Base-by-base conservation (phyloP, 2,329 filamentous ascomycete genomes). In the Pseudogymnoascus sp. region DNA sequence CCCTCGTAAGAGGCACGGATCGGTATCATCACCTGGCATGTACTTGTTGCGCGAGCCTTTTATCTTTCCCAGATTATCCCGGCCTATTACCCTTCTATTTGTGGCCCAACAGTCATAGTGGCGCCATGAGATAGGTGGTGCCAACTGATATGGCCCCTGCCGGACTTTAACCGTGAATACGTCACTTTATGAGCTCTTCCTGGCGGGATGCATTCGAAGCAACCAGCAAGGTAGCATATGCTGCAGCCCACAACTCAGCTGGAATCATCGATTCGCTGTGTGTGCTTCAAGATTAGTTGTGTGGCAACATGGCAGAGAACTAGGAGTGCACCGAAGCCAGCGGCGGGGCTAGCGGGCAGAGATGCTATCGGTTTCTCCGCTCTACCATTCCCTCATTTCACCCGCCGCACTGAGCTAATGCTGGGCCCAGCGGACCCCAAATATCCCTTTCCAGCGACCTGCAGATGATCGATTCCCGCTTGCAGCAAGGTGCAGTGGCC, bases 401-500 rank as follows among this genome's bases (percentile, higher is more conserved):
- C 25, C 46, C 46, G 25, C 25, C 25, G 25, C n/a, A n/a, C 50
- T 56, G 28, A 34, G 7, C 28, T 10, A 56, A 34, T 56, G 50
- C 50, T 56, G 50, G 18, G 28, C 50, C 16, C 25, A 31, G 46
- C 50, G 28, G 25, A 5, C 28, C 50, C 50, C 50, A 34, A 56
- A 34, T 56, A 34, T 56, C 50, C 50, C 11, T 34, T 34, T 34
- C n/a, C 28, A 56, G 50, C 50, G 50, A 56, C 50, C 50, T 56
- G 28, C 50, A 56, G 50, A 4, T 56, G 25, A 34, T 56, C 50
- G 50, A 56, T 56, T 56, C 50, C 50, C 50, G 50, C 50, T 56
- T 56, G 50, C 25, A 56, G 50, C 50, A 56, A 34, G n/a, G 28
- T 56, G 50, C 50, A 56, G 25, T 34, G 50, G 2, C 28, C 28